Percentiles rank a stretch among this genome's conserved stretches.
Evolutionary conservation across 139 green algal genomes (phyloP).

Genomic region (Ulvella scutata): DNA sequence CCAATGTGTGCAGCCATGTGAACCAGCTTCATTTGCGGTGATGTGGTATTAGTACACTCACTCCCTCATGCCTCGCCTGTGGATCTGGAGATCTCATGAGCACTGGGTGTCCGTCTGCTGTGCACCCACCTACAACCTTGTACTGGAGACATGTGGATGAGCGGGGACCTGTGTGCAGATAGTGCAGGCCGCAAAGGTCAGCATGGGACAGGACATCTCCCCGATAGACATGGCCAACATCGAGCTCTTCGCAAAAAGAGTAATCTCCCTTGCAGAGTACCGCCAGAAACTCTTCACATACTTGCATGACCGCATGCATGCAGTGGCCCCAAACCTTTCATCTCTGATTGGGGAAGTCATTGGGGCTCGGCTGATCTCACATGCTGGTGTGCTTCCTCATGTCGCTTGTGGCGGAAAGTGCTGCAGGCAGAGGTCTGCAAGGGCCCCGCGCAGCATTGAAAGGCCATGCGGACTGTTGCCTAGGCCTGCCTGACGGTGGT

Average conservation of each 20-base stretch:
- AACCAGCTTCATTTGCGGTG: too few species aligned
- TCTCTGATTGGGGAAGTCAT: constrained; percentile 94
- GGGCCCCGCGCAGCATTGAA: too few species aligned
- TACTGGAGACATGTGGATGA: neutral
- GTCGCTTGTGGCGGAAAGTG: too few species aligned
- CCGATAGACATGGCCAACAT: constrained; percentile 97
- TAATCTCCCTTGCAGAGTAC: constrained; percentile 93
- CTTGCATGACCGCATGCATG: constrained; percentile 73
- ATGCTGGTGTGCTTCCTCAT: constrained; percentile 30
- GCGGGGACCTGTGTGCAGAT: constrained; percentile 16
- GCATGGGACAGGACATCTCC: constrained; percentile 94
- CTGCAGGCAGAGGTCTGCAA: too few species aligned
- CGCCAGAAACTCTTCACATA: constrained; percentile 44
- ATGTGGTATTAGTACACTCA: too few species aligned
- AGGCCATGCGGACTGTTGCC: too few species aligned
- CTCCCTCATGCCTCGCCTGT: too few species aligned
- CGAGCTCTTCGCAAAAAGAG: constrained; percentile 76
- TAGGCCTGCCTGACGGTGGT: too few species aligned
- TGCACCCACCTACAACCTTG: constrained; percentile 1
- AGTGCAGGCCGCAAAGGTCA: constrained; percentile 51
- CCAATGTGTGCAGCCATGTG: neutral
- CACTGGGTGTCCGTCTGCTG: neutral
- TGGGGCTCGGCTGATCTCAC: constrained; percentile 86
- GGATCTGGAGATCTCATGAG: too few species aligned
- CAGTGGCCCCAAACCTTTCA: constrained; percentile 87